Base-by-base conservation (phyloP, 352 stramenopile genomes). In the Globisporangium recalcitrans region DNA sequence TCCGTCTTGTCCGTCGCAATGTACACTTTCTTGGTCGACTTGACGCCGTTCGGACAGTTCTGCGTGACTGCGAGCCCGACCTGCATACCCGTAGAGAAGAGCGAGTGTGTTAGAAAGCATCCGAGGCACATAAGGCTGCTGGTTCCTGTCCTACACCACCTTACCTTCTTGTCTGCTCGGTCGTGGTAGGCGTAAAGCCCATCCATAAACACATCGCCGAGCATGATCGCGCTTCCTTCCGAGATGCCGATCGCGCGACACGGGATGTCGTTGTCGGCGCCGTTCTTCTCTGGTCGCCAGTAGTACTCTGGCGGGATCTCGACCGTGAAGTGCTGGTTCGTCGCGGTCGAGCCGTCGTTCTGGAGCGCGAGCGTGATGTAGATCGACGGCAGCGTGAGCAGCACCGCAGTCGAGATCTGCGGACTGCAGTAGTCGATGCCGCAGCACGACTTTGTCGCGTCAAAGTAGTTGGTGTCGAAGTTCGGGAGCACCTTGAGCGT, bases 171-270 rank as follows among this genome's bases (percentile, higher is more conserved):
- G 62, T 85, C 71, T 2, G 53, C 70, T 16, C 85, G 83, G 67
- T 94, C 80, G 63, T 94, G 85, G 32, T 90, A 88, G 13, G 78
- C 71, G 58, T 86, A 91, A 32, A 94, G 64, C 0, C 85, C 85
- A 56, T 94, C 85, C 80, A 94, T 88, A 52, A 94, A 91, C n/a
- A 94, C 85, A 49, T 89, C 78, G 10, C 85, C 85, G 13, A 94
- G 75, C 46, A 94, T 74, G 32, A 79, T 87, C 29, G 77, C 75
- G 1, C 72, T 74, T 21, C 81, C 78, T 63, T 94, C 85, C 0
- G 83, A 85, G 48, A 94, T 88, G n/a, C 85, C 85, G 9, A 93
- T 80, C 0, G 85, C 82, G 42, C 85, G 79, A 31, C 85, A 94
- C 2, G 75, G 72, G 11, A 69, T 72, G 49, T 78, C 73, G 9